phyloP scores from a whole-genome alignment of 257 asterid genomes.

The Rhazya stricta region DNA sequence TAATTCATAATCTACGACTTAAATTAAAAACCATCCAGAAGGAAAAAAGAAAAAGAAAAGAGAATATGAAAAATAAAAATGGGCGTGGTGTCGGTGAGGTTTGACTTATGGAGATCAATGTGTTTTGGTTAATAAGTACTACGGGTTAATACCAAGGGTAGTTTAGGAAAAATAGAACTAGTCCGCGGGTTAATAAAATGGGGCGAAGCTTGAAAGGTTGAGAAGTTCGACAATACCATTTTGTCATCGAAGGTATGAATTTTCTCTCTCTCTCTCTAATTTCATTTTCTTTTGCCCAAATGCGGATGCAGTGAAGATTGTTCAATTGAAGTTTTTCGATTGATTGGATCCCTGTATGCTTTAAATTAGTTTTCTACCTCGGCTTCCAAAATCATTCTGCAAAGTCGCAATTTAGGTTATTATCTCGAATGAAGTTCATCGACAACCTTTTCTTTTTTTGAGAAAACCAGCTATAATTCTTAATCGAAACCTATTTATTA shows the following conservation, averaged over 20 bases:
- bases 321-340: not conserved
- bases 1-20: no score
- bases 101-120: not conserved
- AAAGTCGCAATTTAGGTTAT: not conserved
- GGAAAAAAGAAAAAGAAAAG: no score
- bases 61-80: no score
- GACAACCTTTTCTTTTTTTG: not conserved
- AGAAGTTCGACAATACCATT: not conserved
- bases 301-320: not conserved
- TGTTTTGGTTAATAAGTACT: not conserved
- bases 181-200: not conserved
- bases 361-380: not conserved
- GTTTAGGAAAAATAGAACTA: not conserved
- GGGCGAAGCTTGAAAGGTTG: not conserved
- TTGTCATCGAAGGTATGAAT: conserved; percentile 1
- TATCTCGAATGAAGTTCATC: not conserved
- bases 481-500: not conserved
- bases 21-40: no score
- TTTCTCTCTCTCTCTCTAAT: not conserved
- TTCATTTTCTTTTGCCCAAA: conserved; percentile 8
- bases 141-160: conserved; percentile 6
- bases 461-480: not conserved
- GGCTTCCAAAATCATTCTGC: not conserved
- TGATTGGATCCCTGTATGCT: not conserved
- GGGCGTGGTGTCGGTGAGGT: not conserved